Conservation (phyloP, 1,284 basidiomycete species). For the Cryptococcus deneoformans region DNA sequence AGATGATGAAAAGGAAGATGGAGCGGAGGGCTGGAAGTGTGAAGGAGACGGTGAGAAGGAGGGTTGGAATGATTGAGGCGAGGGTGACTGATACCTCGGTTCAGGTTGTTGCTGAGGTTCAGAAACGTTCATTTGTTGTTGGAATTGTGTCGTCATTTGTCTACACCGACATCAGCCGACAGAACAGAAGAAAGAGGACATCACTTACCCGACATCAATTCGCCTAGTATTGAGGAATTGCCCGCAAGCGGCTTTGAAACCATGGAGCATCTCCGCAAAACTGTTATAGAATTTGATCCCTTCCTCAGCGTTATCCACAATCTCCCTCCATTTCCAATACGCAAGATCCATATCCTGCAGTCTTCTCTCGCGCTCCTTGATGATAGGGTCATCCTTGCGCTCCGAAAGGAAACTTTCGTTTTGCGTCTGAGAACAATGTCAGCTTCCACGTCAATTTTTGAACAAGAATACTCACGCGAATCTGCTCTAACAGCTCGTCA, state of each 20-base stretch:
- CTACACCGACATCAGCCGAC: slow-evolving; percentile 1
- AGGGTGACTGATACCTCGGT: slow-evolving; percentile 4
- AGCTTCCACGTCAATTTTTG: no score
- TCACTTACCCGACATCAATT: slow-evolving; percentile 53
- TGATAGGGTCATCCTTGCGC: slow-evolving; percentile 69
- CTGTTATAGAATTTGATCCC: slow-evolving; percentile 90
- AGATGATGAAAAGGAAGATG: slow-evolving; percentile 4
- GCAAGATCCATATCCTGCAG: slow-evolving; percentile 85
- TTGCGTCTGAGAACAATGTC: slow-evolving; percentile 54
- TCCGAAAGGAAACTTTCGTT: slow-evolving; percentile 77
- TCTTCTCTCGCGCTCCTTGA: slow-evolving; percentile 79
- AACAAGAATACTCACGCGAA: slow-evolving; percentile 58
- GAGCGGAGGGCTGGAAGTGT: slow-evolving; percentile 7
- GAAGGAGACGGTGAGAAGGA: slow-evolving; percentile 2
- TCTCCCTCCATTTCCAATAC: slow-evolving; percentile 85
- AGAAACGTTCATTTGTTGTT: slow-evolving; percentile 6
- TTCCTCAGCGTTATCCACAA: slow-evolving; percentile 78
- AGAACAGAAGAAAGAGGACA: neutral
- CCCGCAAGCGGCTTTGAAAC: slow-evolving; percentile 72
- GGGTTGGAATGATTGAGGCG: neutral
- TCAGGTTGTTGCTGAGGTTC: slow-evolving; percentile 6
- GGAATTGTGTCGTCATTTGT: slow-evolving; percentile 21
- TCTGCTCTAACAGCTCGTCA: slow-evolving; percentile 61
- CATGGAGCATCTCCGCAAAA: slow-evolving; percentile 64
- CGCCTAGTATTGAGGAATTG: slow-evolving; percentile 68